Conservation (phyloP, 2,329 filamentous ascomycete species). For the Aspergillus carbonarius region DNA sequence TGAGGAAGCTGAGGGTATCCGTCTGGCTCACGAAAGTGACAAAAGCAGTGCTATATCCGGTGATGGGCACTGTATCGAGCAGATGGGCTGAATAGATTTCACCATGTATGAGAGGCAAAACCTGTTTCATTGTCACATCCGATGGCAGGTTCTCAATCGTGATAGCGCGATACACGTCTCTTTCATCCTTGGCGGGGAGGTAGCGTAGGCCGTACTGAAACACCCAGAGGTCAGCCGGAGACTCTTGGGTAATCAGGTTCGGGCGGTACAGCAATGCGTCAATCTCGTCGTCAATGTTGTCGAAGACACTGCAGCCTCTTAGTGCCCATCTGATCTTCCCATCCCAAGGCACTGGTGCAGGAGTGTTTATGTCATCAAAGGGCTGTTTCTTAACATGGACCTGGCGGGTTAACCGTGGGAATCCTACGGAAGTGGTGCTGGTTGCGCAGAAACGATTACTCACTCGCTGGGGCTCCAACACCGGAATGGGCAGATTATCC, state of each 20-base stretch:
- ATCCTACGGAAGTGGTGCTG: neutral
- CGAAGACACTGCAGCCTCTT: slow-evolving; percentile 23
- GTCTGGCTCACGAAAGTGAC: slow-evolving; percentile 29
- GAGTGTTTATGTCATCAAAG: neutral
- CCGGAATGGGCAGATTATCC: slow-evolving; percentile 15
- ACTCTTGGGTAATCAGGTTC: slow-evolving; percentile 10
- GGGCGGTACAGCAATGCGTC: slow-evolving; percentile 12
- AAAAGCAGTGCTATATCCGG: slow-evolving; percentile 31
- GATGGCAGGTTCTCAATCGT: slow-evolving; percentile 28
- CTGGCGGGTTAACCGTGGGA: neutral
- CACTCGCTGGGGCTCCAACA: slow-evolving; percentile 17
- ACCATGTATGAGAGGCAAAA: slow-evolving; percentile 26
- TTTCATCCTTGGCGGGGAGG: slow-evolving; percentile 21
- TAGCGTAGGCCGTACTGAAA: slow-evolving; percentile 36
- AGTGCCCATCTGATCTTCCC: slow-evolving; percentile 24
- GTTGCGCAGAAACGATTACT: neutral
- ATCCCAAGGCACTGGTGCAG: slow-evolving; percentile 18
- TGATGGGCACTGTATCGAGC: slow-evolving; percentile 28
- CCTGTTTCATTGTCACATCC: slow-evolving; percentile 20
- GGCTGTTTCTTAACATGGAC: neutral
- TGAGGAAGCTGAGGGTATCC: slow-evolving; percentile 25
- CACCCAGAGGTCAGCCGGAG: slow-evolving; percentile 20
- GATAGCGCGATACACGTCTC: slow-evolving; percentile 31
- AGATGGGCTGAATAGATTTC: slow-evolving; percentile 32
- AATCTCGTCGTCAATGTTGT: slow-evolving; percentile 21